These are phyloP conservation scores for Rostrohypoxylon terebratum DNA, from an alignment of 495 filamentous ascomycete species.

Conservation along the genomic window DNA sequence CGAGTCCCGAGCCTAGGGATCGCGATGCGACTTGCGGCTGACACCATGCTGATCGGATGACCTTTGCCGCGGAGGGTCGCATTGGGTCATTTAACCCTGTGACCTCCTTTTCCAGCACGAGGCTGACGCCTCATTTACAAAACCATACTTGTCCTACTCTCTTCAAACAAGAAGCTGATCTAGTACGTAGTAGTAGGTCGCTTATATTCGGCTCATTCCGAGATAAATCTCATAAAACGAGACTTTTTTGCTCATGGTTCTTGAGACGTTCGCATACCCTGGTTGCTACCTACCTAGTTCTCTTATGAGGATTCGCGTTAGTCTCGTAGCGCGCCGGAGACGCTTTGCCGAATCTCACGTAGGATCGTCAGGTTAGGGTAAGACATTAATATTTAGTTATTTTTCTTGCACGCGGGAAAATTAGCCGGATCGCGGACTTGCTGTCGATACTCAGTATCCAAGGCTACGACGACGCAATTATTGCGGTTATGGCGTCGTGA, in stretches of 20 bases:
- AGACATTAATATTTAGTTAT: not conserved
- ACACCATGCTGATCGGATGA: constrained; percentile 27
- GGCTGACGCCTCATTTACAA: constrained; percentile 5
- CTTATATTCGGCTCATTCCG: constrained; percentile 2
- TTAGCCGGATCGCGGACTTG: not conserved
- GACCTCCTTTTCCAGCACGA: constrained; percentile 28
- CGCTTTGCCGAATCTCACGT: constrained; percentile 16
- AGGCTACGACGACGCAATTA: not conserved
- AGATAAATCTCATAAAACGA: not conserved
- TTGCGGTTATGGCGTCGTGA: not conserved
- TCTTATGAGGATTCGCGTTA: constrained; percentile 5
- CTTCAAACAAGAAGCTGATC: not conserved
- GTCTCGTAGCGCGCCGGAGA: not conserved
- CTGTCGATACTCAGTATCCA: not conserved
- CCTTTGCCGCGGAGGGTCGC: constrained; percentile 13
- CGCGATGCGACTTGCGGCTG: constrained; percentile 23
- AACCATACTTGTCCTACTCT: not conserved
- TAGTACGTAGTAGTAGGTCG: too few species aligned
- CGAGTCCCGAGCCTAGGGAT: not conserved
- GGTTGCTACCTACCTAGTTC: too few species aligned
- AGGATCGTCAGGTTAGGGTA: constrained; percentile 10
- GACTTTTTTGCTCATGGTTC: not conserved
- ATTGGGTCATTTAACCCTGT: constrained; percentile 13
- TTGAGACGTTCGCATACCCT: not conserved
- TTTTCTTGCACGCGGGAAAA: not conserved